These are phyloP conservation scores for Xerocomellus amylosporus DNA, from an alignment of 768 basidiomycete genomes.

Conservation along the genomic window DNA sequence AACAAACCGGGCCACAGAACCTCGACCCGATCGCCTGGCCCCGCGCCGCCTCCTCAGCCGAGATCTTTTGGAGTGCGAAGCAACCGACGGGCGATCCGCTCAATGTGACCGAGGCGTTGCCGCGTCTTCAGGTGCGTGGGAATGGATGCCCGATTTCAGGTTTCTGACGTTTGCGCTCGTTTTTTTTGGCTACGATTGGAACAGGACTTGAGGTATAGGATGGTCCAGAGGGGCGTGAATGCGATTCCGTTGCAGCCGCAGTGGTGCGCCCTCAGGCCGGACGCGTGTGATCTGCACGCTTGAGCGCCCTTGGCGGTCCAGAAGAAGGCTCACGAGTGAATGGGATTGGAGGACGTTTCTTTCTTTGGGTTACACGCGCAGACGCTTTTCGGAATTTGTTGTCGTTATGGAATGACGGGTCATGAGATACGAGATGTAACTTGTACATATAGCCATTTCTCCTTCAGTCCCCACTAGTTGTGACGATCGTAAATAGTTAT, in stretches of 20 bases:
- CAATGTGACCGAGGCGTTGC: constrained; percentile 40
- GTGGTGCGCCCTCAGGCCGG: constrained; percentile 53
- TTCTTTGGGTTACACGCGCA: too few species aligned
- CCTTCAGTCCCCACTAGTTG: too few species aligned
- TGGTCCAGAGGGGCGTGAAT: constrained; percentile 46
- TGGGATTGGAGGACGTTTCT: too few species aligned
- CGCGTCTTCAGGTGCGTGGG: constrained; percentile 41
- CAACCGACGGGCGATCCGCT: constrained; percentile 35
- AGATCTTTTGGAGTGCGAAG: constrained; percentile 53
- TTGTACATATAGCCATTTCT: too few species aligned
- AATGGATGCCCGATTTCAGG: too few species aligned
- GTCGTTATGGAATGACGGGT: too few species aligned
- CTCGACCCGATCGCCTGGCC: constrained; percentile 49
- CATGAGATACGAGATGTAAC: too few species aligned
- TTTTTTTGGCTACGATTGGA: neutral
- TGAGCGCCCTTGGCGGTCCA: constrained; percentile 2
- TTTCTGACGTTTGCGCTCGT: neutral
- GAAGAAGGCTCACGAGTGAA: too few species aligned
- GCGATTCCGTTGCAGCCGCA: constrained; percentile 54
- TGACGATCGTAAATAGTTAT: too few species aligned
- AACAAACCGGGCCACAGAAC: constrained; percentile 44
- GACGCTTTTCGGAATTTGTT: too few species aligned
- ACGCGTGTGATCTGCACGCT: constrained; percentile 39
- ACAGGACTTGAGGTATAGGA: constrained; percentile 44
- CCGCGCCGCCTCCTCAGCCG: constrained; percentile 44